Percentiles rank a stretch among this genome's conserved stretches.
Evolutionary conservation across 139 green algal species (phyloP).

Genomic region (Tetradesmus obliquus): DNA sequence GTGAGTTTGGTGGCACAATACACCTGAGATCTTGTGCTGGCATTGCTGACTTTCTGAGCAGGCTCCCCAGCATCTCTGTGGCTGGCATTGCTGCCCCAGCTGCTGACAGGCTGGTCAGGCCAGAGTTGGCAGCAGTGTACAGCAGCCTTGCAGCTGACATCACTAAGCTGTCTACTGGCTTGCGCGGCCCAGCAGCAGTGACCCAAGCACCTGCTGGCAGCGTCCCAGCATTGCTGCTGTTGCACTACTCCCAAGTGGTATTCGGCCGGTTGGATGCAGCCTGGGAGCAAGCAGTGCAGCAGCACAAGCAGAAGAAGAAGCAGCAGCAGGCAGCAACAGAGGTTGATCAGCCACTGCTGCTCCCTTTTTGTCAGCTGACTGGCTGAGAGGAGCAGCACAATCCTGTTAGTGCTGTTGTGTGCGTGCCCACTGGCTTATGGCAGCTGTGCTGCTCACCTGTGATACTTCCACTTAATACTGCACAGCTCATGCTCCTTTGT

Average conservation of each 20-base stretch:
- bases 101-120: conserved; percentile 6
- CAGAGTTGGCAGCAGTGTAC: conserved; percentile 17
- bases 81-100: conserved; percentile 10
- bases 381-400: too few species aligned
- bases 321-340: not conserved
- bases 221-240: not conserved
- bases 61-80: conserved; percentile 10
- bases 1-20: not conserved
- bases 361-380: too few species aligned
- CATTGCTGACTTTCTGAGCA: not conserved
- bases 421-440: too few species aligned
- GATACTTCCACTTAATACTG: too few species aligned
- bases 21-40: not conserved
- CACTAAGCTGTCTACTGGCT: conserved; percentile 9
- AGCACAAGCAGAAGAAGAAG: conserved; percentile 3
- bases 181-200: not conserved
- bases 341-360: too few species aligned
- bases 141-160: not conserved
- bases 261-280: conserved; percentile 2
- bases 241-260: conserved; percentile 9
- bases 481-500: too few species aligned
- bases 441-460: too few species aligned
- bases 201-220: not conserved
- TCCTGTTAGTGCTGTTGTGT: too few species aligned
- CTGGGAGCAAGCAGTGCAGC: not conserved